These are phyloP conservation scores for Penicillium brevicompactum DNA, from an alignment of 2,329 filamentous ascomycete genomes.

Conservation along the genomic window DNA sequence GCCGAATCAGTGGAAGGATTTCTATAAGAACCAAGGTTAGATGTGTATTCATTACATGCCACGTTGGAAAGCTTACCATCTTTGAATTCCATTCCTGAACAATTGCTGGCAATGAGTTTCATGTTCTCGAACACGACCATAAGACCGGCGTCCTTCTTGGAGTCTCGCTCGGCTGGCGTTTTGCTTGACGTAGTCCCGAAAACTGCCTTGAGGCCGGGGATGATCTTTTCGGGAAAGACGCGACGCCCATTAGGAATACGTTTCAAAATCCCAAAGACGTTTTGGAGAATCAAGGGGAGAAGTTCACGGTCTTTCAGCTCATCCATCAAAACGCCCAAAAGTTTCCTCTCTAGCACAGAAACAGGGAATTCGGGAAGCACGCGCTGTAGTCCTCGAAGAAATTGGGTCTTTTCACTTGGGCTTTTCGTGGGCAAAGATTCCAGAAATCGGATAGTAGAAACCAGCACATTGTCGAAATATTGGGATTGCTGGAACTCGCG, in stretches of 20 bases:
- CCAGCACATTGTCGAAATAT: slow-evolving; percentile 95
- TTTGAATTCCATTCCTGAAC: slow-evolving; percentile 89
- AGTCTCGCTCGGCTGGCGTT: slow-evolving; percentile 69
- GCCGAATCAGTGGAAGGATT: slow-evolving; percentile 80
- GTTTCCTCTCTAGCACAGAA: slow-evolving; percentile 91
- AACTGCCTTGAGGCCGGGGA: slow-evolving; percentile 80
- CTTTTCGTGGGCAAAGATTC: slow-evolving; percentile 92
- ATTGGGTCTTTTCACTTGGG: slow-evolving; percentile 83
- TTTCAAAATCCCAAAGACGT: slow-evolving; percentile 86
- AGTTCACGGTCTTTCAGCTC: slow-evolving; percentile 92
- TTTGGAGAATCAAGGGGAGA: slow-evolving; percentile 81
- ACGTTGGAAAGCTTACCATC: slow-evolving; percentile 63
- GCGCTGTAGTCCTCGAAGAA: slow-evolving; percentile 83
- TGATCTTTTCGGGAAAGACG: slow-evolving; percentile 79
- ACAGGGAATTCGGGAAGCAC: slow-evolving; percentile 91
- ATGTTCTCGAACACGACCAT: slow-evolving; percentile 91
- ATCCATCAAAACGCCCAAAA: slow-evolving; percentile 84
- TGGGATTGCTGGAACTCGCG: slow-evolving; percentile 91
- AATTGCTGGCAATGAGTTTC: slow-evolving; percentile 73
- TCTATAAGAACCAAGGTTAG: slow-evolving; percentile 55
- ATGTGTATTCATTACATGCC: background rate
- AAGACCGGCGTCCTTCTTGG: slow-evolving; percentile 81
- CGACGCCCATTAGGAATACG: slow-evolving; percentile 75
- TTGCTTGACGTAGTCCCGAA: slow-evolving; percentile 64
- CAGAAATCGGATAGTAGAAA: slow-evolving; percentile 93